Evolutionary conservation across 371 early-diverging fungal species (phyloP).

Genomic region (Capillidium heterosporum): DNA sequence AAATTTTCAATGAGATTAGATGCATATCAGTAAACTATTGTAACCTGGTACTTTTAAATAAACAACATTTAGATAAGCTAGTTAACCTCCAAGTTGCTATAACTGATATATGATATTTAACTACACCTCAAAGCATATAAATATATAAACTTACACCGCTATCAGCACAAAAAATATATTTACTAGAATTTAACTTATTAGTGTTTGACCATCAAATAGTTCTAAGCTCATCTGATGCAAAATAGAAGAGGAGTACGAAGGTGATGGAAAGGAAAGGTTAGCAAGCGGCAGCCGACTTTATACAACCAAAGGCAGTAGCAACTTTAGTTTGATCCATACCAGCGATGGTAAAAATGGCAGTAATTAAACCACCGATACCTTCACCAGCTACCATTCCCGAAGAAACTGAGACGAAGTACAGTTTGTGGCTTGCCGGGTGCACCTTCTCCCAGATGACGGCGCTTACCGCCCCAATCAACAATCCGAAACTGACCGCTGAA

Average conservation of each 20-base stretch:
- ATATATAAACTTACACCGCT: too few species aligned
- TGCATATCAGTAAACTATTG: too few species aligned
- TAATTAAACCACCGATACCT: conserved; percentile 43
- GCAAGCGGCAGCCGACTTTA: not conserved
- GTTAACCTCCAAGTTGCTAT: too few species aligned
- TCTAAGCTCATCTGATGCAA: too few species aligned
- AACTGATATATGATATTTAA: too few species aligned
- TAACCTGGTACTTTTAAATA: too few species aligned
- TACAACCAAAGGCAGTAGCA: not conserved
- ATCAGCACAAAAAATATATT: too few species aligned
- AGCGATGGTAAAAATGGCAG: conserved; percentile 28
- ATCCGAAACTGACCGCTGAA: not conserved
- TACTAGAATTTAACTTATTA: not conserved
- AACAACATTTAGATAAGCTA: too few species aligned
- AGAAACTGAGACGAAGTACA: conserved; percentile 34
- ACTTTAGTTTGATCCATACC: conserved; percentile 2
- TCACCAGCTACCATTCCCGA: conserved; percentile 54
- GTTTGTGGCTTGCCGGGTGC: not conserved
- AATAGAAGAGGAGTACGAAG: too few species aligned
- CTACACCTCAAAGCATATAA: too few species aligned
- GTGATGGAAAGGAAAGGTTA: too few species aligned
- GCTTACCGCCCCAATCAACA: not conserved
- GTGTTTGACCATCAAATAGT: not conserved
- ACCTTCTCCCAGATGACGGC: not conserved
- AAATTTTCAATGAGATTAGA: too few species aligned